Evolutionary conservation across 2,329 filamentous ascomycete species (phyloP), one percentile per base, ranked within the genome.

Genomic region (Beauveria sp.): DNA sequence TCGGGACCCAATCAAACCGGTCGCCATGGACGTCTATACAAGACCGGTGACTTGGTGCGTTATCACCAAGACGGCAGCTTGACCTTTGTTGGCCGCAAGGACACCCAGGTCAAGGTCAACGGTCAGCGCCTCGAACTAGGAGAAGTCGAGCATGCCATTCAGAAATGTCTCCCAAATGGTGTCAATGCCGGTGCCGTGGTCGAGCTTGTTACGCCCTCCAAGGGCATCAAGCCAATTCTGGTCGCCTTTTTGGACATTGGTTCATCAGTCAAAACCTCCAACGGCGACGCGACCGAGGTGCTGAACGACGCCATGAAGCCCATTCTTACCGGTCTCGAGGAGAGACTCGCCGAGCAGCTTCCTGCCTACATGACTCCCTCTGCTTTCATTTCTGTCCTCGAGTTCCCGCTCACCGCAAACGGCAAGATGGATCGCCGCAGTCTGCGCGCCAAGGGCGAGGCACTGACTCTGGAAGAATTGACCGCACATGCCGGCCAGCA

Each of bases 21-120:
- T 9, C 61, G 58, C 24, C 58, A 16, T 14, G 63, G 64, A 34
- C 57, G 67, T 28, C 54, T 69, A 3, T 68, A 68, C 54, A 65
- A 64, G 43, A 68, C 67, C 5, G 66, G 66, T 4, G 67, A 68
- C 47, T 70, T 81, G 3, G 78, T 71, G 3, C 70, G 70, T 45
- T 79, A 78, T 22, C 67, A 74, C 38, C 67, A 68, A 1, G 63
- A 68, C 26, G 67, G 67, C 1, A 67, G 68, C 24, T 67, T 81
- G 10, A 65, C 73, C 0, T 80, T 78, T 58, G 66, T 80, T 52
- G 81, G 80, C 54, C 73, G 81, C 51, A 80, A 80, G 63, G 81
- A 85, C 65, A 74, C 74, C 0, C 81, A 84, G 67, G 76, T 84
- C 56, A 85, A 85, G 67, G 69, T 85, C 14, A 74, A 77, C 28